Evolutionary conservation across 2,329 filamentous ascomycete genomes (phyloP).

Genomic region (Talaromyces marneffei): DNA sequence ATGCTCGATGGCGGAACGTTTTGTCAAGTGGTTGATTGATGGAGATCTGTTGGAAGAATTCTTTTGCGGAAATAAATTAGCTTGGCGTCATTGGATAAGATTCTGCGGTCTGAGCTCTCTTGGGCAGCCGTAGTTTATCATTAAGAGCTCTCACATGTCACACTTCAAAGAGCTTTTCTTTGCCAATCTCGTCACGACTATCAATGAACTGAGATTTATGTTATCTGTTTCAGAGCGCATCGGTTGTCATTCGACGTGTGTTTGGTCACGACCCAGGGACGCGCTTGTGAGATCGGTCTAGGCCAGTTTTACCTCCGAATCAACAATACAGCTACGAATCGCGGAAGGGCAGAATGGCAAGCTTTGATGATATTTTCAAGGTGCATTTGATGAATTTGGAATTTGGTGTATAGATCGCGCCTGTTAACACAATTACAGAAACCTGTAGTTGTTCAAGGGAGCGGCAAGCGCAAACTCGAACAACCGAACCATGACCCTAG

Average conservation of each 20-base stretch:
- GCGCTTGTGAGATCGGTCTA: not conserved
- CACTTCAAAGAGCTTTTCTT: not conserved
- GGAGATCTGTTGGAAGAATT: conserved; percentile 25
- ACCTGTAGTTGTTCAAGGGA: conserved; percentile 39
- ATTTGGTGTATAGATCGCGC: not conserved
- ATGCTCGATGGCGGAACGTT: not conserved
- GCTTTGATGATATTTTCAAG: conserved; percentile 59
- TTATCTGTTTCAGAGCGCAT: not conserved
- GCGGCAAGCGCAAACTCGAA: conserved; percentile 56
- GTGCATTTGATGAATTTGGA: conserved; percentile 20
- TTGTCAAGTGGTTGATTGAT: not conserved
- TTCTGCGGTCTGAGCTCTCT: conserved; percentile 29
- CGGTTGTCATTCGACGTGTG: not conserved
- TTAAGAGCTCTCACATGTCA: not conserved
- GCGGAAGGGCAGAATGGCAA: conserved; percentile 44
- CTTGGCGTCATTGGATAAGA: conserved; percentile 22
- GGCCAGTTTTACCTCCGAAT: not conserved
- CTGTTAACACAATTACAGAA: conserved; percentile 32
- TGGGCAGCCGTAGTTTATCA: conserved; percentile 23
- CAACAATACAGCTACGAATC: not conserved
- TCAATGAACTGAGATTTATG: not conserved
- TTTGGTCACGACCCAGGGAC: not conserved
- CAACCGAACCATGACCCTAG: conserved; percentile 45
- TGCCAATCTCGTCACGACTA: not conserved
- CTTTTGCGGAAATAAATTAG: conserved; percentile 20